phyloP scores from a whole-genome alignment of 2,329 filamentous ascomycete genomes.

The Venturia carpophila region DNA sequence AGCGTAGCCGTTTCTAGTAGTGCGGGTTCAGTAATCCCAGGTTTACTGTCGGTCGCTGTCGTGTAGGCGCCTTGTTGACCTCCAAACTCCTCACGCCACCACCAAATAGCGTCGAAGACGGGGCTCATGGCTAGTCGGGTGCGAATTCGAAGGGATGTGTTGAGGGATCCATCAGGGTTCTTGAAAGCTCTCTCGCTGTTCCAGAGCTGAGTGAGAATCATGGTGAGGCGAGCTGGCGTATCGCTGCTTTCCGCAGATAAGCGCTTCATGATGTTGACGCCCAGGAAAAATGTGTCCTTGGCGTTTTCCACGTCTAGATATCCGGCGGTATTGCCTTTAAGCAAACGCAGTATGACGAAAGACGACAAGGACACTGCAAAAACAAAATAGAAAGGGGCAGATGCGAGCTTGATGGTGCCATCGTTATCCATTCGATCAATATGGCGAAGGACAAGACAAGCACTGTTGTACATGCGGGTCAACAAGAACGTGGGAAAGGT shows the following conservation, averaged over 20 bases:
- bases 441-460: conserved; percentile 18
- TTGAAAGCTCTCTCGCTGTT: conserved; percentile 36
- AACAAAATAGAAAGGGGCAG: conserved; percentile 17
- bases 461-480: conserved; percentile 18
- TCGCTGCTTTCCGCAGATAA: conserved; percentile 34
- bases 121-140: conserved; percentile 33
- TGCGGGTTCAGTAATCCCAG: neutral
- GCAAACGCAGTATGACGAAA: conserved; percentile 29
- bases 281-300: conserved; percentile 29
- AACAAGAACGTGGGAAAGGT: conserved; percentile 18
- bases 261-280: conserved; percentile 33
- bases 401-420: conserved; percentile 12
- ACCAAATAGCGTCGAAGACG: conserved; percentile 35
- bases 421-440: conserved; percentile 17
- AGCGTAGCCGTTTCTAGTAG: conserved; percentile 20
- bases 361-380: conserved; percentile 15
- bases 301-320: conserved; percentile 31
- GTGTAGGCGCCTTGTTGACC: conserved; percentile 17
- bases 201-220: conserved; percentile 33
- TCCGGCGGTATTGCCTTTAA: conserved; percentile 30
- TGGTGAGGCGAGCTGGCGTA: conserved; percentile 28
- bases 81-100: conserved; percentile 38
- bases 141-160: conserved; percentile 32
- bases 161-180: conserved; percentile 32
- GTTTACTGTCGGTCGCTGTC: conserved; percentile 1